Evolutionary conservation across 768 basidiomycete species (phyloP).

Genomic region (Holtermanniella nyarrowii): DNA sequence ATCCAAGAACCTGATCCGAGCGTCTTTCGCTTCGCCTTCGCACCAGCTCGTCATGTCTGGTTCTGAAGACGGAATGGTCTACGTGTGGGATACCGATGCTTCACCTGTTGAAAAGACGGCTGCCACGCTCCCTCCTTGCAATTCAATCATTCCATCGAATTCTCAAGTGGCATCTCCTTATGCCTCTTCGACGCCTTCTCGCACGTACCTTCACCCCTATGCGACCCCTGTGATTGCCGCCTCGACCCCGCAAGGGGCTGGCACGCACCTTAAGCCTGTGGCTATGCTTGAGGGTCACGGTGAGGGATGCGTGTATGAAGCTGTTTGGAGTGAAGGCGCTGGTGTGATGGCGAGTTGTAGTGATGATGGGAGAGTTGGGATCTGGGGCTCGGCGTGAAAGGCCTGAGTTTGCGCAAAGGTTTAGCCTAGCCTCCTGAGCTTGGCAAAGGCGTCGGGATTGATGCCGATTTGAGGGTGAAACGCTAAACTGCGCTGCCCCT

Average conservation of each 20-base stretch:
- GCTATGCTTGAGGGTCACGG: slow-evolving; percentile 23
- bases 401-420: no score
- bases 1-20: slow-evolving; percentile 37
- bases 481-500: no score
- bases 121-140: not conserved
- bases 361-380: slow-evolving; percentile 27
- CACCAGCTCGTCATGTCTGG: slow-evolving; percentile 30
- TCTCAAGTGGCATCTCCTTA: not conserved
- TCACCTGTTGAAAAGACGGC: not conserved
- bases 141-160: not conserved
- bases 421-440: no score
- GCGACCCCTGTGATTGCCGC: slow-evolving; percentile 6
- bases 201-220: slow-evolving; percentile 14
- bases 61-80: slow-evolving; percentile 35
- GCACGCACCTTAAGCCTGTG: slow-evolving; percentile 15
- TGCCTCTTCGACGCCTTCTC: not conserved
- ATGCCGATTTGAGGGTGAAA: no score
- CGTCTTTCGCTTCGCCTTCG: slow-evolving; percentile 20
- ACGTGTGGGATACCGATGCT: slow-evolving; percentile 35
- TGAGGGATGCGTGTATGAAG: slow-evolving; percentile 32
- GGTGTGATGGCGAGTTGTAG: slow-evolving; percentile 25
- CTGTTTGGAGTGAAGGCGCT: slow-evolving; percentile 18
- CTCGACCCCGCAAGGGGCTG: slow-evolving; percentile 1
- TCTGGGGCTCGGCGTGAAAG: slow-evolving; percentile 20
- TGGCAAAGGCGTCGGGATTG: no score